Evolutionary conservation across 805 yeast genomes (phyloP).

Genomic region (Saccharomycopsis schoenii): DNA sequence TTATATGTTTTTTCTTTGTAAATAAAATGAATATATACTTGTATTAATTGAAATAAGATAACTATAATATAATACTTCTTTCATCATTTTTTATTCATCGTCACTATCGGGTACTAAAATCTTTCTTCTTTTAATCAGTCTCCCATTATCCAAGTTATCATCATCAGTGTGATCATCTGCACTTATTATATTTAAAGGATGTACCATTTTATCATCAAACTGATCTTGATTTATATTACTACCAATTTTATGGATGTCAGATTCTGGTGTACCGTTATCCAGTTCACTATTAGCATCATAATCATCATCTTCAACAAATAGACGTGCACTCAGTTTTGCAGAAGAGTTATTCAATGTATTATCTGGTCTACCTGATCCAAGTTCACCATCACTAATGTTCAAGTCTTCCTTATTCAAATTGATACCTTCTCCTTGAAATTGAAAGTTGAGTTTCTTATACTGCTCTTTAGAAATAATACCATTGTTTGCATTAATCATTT

Average conservation of each 20-base stretch:
- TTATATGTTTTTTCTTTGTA: background rate
- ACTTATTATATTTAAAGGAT: background rate
- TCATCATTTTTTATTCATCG: background rate
- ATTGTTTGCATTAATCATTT: slow-evolving; percentile 7
- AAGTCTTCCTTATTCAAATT: background rate
- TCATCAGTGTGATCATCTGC: background rate
- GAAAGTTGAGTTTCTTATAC: slow-evolving; percentile 2
- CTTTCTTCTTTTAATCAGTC: background rate
- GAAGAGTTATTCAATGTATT: no score
- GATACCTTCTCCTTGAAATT: slow-evolving; percentile 1
- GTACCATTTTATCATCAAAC: background rate
- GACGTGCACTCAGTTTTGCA: background rate
- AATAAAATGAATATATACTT: background rate
- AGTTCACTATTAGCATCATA: background rate
- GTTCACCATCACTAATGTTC: background rate
- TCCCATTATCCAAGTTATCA: background rate
- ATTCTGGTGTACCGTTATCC: background rate
- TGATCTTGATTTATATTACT: background rate
- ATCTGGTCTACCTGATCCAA: background rate
- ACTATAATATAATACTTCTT: background rate
- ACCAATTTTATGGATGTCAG: background rate
- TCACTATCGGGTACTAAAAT: background rate
- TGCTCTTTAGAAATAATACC: slow-evolving; percentile 9
- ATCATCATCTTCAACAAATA: slow-evolving; percentile 1
- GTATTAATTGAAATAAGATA: background rate